Percentiles rank a stretch among this genome's conserved stretches.
These are phyloP conservation scores for Sugiyamaella marilandica DNA, from an alignment of 805 yeast genomes.

Conservation along the genomic window DNA sequence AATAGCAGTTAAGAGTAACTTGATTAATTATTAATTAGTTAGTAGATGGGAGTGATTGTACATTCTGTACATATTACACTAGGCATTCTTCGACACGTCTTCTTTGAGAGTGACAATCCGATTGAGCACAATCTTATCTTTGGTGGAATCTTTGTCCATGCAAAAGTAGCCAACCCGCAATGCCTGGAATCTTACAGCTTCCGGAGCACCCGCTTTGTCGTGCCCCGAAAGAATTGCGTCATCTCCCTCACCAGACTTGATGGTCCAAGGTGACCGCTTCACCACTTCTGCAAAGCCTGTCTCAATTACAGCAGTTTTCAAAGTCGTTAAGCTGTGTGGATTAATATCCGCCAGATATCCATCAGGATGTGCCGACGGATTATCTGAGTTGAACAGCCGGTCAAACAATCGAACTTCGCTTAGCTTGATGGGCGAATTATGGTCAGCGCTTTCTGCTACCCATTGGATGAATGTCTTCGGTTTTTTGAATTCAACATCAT, in stretches of 20 bases:
- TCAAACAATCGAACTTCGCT: conserved; percentile 82
- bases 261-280: conserved; percentile 69
- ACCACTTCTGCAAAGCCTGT: conserved; percentile 66
- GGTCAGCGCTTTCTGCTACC: conserved; percentile 69
- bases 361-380: conserved; percentile 82
- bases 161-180: conserved; percentile 95
- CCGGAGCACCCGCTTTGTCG: conserved; percentile 51
- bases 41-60: neutral
- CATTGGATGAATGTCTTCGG: conserved; percentile 98
- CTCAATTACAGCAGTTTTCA: conserved; percentile 67
- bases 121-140: conserved; percentile 65
- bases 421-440: conserved; percentile 59
- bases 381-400: conserved; percentile 83
- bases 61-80: neutral
- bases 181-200: conserved; percentile 96
- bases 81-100: conserved; percentile 40
- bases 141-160: conserved; percentile 70
- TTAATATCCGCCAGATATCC: conserved; percentile 85
- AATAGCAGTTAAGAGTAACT: neutral
- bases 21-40: too few relatives aligned
- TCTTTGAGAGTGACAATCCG: conserved; percentile 92
- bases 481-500: conserved; percentile 54
- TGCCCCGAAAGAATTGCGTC: conserved; percentile 58
- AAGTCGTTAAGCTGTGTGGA: conserved; percentile 67
- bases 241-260: conserved; percentile 53